Evolutionary conservation across 768 basidiomycete genomes (phyloP), one percentile per base, ranked within the genome.

Genomic region (Lactarius psammicola): DNA sequence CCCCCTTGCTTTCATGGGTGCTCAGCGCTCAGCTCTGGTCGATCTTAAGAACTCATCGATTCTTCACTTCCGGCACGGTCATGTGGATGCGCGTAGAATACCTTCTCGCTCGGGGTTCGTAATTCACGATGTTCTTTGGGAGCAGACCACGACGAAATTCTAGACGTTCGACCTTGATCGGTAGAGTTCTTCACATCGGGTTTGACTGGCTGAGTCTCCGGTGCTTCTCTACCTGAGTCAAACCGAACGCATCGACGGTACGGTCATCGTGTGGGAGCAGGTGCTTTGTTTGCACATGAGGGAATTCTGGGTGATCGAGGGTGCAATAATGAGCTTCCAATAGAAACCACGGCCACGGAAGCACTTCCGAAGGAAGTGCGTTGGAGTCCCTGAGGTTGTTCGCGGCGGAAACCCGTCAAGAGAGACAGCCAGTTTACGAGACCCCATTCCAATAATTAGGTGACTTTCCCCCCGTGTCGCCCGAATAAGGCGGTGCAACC

Each of bases 171-270:
- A 63, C 31, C 65, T 36, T 30, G 34, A 44, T 58, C 61, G 61
- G 65, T 54, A 44, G n/a, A n/a, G 30, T 66, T 66, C 61, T 66
- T 55, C 61, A 33, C 61, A 46, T 63, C 40, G 38, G 65, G 54
- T 34, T 42, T 20, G 51, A 44, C 31, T 59, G 49, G 36, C 56
- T 58, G 46, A 54, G 65, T 58, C 49, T 36, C 61, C 60, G 61
- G 49, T 44, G 65, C 65, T 63, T 66, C 61, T 62, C 60, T 23
- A 55, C 65, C 34, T 59, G 31, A 61, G 62, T 57, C 60, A 56
- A 56, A 53, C 38, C 15, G 62, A 54, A 62, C 49, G 38, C 40
- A 34, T 62, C 42, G 42, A 54, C 56, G 40, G 49, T 51, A 26
- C 49, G 65, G 57, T 36, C 49, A 34, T 59, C 61, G 15, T 62